These are phyloP conservation scores for Chenopodium formosanum DNA, from an alignment of 148 eudicot genomes.

Conservation along the genomic window DNA sequence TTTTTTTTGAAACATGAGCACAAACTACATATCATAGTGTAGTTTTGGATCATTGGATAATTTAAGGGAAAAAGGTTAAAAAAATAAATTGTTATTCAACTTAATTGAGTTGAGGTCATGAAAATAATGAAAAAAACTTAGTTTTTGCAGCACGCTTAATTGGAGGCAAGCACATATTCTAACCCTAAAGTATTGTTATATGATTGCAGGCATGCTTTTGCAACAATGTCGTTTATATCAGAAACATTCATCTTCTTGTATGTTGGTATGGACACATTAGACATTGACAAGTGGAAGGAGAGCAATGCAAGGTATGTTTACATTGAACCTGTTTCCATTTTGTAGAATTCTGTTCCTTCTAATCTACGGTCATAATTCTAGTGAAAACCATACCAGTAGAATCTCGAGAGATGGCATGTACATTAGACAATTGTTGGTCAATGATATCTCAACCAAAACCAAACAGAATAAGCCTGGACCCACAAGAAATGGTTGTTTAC, in stretches of 20 bases:
- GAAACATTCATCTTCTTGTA: conserved; percentile 88
- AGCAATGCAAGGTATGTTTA: conserved; percentile 53
- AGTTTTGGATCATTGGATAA: not conserved
- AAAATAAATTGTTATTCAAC: too few species aligned
- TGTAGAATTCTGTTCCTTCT: not conserved
- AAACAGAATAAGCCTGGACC: not conserved
- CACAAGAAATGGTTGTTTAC: not conserved
- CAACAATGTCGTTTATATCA: conserved; percentile 76
- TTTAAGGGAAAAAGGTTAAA: not conserved
- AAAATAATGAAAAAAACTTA: not conserved
- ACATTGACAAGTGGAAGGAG: conserved; percentile 78
- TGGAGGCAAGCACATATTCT: not conserved
- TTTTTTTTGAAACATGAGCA: not conserved
- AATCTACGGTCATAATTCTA: not conserved
- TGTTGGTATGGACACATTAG: conserved; percentile 91
- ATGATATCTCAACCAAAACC: not conserved
- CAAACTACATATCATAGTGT: not conserved
- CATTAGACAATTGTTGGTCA: not conserved
- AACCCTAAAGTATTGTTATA: conserved; percentile 5
- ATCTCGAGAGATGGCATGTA: too few species aligned
- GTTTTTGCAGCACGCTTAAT: not conserved
- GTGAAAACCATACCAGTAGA: not conserved
- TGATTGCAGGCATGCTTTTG: conserved; percentile 78
- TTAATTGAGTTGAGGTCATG: not conserved
- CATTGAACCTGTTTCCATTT: not conserved